A percentile compares a stretch with the other conserved stretches of the same genome.
Conservation (phyloP, 305 asterid species). For the Solanum hybrid region DNA sequence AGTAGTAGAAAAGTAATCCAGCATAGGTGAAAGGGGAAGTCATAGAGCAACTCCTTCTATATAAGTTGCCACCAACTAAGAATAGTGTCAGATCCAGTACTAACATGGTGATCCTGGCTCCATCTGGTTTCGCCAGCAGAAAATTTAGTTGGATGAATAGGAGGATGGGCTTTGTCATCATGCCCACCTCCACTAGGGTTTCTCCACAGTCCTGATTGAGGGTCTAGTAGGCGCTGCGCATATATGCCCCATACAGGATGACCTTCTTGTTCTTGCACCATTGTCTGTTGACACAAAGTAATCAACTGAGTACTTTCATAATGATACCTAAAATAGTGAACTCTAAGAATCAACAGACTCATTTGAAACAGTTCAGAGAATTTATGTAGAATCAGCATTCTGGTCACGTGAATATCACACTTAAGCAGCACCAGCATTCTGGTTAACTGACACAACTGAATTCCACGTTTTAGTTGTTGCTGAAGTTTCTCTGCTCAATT, state of each 20-base stretch:
- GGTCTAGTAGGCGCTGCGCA: conserved; percentile 79
- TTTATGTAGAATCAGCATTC: not conserved
- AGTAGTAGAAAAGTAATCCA: not conserved
- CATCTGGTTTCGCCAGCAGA: conserved; percentile 88
- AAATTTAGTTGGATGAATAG: conserved; percentile 96
- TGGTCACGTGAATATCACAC: not conserved
- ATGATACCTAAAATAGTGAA: not conserved
- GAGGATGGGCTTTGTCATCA: conserved; percentile 99
- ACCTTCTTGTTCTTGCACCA: conserved; percentile 83
- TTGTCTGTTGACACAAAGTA: conserved; percentile 39
- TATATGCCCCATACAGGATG: conserved; percentile 89
- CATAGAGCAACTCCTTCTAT: not conserved
- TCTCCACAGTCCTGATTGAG: conserved; percentile 82
- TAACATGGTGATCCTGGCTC: conserved; percentile 94
- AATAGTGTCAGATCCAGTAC: conserved; percentile 23
- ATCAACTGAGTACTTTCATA: not conserved
- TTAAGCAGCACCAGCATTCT: not conserved
- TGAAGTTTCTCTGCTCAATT: not conserved
- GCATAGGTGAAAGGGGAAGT: not conserved
- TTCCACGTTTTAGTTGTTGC: not conserved
- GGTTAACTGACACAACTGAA: not conserved
- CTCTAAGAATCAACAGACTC: not conserved
- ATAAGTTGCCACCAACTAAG: conserved; percentile 7
- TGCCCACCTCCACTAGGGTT: conserved; percentile 85
- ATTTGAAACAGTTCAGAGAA: not conserved